These are phyloP conservation scores for Zoysia matrella DNA, from an alignment of 202 grass and related monocot genomes.

Conservation along the genomic window DNA sequence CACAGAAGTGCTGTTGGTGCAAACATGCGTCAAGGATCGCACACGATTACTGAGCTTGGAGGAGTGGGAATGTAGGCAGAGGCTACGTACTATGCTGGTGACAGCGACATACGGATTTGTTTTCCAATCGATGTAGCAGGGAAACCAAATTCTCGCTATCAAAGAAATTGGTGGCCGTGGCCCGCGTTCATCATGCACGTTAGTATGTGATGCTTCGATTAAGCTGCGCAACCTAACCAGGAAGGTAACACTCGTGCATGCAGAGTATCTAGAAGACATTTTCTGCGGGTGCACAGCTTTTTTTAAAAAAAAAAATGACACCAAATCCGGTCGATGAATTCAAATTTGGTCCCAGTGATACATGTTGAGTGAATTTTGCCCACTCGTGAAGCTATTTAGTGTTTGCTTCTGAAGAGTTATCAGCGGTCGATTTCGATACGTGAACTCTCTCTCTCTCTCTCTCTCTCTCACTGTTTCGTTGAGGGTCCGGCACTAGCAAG, in stretches of 20 bases:
- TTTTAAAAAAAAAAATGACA: too few relatives aligned
- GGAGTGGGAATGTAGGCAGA: conserved; percentile 22
- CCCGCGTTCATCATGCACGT: conserved; percentile 27
- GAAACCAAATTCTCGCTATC: background rate
- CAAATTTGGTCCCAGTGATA: background rate
- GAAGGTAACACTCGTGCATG: conserved; percentile 5
- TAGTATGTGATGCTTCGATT: conserved; percentile 6
- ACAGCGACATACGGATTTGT: conserved; percentile 32
- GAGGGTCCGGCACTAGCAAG: conserved; percentile 15
- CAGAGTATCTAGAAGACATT: background rate
- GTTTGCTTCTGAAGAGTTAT: background rate
- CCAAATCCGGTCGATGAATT: background rate
- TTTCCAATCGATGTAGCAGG: conserved; percentile 6
- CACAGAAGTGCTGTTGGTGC: conserved; percentile 24
- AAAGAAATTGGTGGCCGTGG: conserved; percentile 23
- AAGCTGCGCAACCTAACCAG: conserved; percentile 46
- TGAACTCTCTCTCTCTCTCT: background rate
- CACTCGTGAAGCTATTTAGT: background rate
- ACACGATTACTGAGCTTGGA: conserved; percentile 32
- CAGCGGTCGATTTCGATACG: conserved; percentile 5
- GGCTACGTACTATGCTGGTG: conserved; percentile 39
- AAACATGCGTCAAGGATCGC: conserved; percentile 19
- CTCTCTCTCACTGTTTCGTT: conserved; percentile 6
- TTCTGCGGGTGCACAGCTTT: background rate
- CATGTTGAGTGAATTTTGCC: background rate